These are phyloP conservation scores for Salvia hispanica DNA, from an alignment of 257 asterid genomes.

Conservation along the genomic window DNA sequence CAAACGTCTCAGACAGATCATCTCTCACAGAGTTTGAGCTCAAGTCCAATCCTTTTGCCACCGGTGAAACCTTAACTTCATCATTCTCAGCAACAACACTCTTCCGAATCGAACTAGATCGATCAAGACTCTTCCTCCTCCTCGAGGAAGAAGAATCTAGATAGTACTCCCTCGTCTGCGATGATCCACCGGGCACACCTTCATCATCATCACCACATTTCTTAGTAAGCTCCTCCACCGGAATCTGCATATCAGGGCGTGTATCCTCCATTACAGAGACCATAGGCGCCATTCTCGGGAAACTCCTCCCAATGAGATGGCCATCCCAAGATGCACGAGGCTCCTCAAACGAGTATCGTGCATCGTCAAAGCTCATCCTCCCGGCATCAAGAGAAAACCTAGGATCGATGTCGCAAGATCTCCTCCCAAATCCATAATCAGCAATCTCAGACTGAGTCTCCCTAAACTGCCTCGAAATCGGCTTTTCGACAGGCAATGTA, in stretches of 20 bases:
- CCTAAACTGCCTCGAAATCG: slow-evolving; percentile 62
- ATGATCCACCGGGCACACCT: slow-evolving; percentile 69
- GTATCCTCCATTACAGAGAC: slow-evolving; percentile 77
- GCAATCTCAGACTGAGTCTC: slow-evolving; percentile 88
- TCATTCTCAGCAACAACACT: slow-evolving; percentile 81
- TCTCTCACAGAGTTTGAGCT: slow-evolving; percentile 70
- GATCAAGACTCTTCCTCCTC: slow-evolving; percentile 88
- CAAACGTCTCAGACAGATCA: slow-evolving; percentile 73
- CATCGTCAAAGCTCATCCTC: slow-evolving; percentile 77
- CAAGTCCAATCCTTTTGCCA: slow-evolving; percentile 45
- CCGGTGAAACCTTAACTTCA: slow-evolving; percentile 63
- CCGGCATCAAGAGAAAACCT: slow-evolving; percentile 85
- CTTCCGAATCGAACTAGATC: slow-evolving; percentile 82
- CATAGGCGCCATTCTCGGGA: slow-evolving; percentile 76
- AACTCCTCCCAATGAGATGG: slow-evolving; percentile 59
- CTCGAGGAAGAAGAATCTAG: slow-evolving; percentile 75
- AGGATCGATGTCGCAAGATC: slow-evolving; percentile 82
- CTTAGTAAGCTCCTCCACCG: slow-evolving; percentile 53
- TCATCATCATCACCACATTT: slow-evolving; percentile 35
- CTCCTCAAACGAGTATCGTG: slow-evolving; percentile 79
- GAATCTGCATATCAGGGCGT: slow-evolving; percentile 66
- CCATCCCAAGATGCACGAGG: slow-evolving; percentile 98
- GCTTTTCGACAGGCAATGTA: slow-evolving; percentile 70
- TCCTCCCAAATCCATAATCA: slow-evolving; percentile 82
- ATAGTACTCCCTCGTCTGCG: slow-evolving; percentile 76